phyloP scores from a whole-genome alignment of 2,329 filamentous ascomycete species.

The Diatrype stigma region DNA sequence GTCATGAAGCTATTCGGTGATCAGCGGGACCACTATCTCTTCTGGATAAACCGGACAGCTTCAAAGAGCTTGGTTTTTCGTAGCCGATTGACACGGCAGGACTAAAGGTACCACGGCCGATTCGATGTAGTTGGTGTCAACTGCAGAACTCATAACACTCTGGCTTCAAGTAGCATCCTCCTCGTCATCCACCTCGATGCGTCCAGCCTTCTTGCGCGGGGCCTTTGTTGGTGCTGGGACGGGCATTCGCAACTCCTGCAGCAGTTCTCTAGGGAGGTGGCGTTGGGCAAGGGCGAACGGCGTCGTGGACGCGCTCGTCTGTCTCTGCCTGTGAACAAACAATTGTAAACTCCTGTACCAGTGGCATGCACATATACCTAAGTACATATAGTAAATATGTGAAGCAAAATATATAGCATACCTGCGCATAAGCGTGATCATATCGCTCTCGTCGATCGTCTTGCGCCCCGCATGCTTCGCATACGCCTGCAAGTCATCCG shows the following conservation, averaged over 20 bases:
- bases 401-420: conserved; percentile 38
- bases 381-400: conserved; percentile 18
- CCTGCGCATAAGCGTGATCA: conserved; percentile 79
- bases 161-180: conserved; percentile 28
- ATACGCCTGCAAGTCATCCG: conserved; percentile 75
- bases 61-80: too few relatives aligned
- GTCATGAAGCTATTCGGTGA: conserved; percentile 39
- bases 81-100: too few relatives aligned
- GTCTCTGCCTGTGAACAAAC: conserved; percentile 62
- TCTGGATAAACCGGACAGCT: too few relatives aligned
- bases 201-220: conserved; percentile 33
- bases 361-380: neutral
- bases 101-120: too few relatives aligned
- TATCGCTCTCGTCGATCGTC: conserved; percentile 81
- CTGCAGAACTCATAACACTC: neutral
- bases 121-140: too few relatives aligned
- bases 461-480: conserved; percentile 78
- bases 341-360: conserved; percentile 18
- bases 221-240: conserved; percentile 49
- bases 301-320: conserved; percentile 66
- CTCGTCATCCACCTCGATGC: conserved; percentile 38
- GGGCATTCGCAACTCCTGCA: conserved; percentile 77
- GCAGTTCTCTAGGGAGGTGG: conserved; percentile 73
- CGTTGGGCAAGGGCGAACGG: conserved; percentile 82
- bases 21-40: too few relatives aligned